Evolutionary conservation across 1,284 basidiomycete genomes (phyloP), one percentile per base, ranked within the genome.

Genomic region (Erythrobasidium hasegawianum): DNA sequence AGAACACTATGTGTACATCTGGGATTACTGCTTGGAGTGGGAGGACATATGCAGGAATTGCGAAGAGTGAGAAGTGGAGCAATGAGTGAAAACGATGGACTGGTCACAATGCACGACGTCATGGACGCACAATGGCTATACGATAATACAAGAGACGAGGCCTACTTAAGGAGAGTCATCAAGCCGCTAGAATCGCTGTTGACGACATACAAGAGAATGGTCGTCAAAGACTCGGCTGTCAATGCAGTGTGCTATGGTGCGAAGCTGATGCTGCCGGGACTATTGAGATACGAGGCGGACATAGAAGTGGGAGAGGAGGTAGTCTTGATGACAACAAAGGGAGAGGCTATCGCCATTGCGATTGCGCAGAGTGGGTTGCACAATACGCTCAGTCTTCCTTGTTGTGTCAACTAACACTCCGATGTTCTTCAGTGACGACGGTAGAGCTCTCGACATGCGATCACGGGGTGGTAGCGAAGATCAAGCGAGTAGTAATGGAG

Each of bases 61-160:
- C 83, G 96, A 73, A 83, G 96, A 76, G 95, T 98, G 9, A 83
- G 96, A 71, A 91, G 88, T 77, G 96, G 96, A 77, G 95, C 94
- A 54, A 87, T 97, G 81, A 89, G 88, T 64, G 96, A 99, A 80
- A 92, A 91, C 78, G 96, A 98, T 78, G 91, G 93, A 75, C 95
- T 98, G 75, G 96, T 98, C 68, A 96, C 96, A 38, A 99, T 99
- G 96, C 96, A 99, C 80, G 96, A 99, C 78, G 94, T 99, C 38
- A 81, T 99, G 79, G 96, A 99, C 78, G 96, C 96, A 10, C 96
- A 98, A 76, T 99, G 95, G 94, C 80, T 89, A 75, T 98, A 96
- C 78, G 96, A 99, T 79, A 97, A 96, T 78, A 97, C 90, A n/a
- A 84, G 95, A 57, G 96, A 99, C 79, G 93, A 99, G 79, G 87